Evolutionary conservation across 306 rosid genomes (phyloP), one percentile per base, ranked within the genome.

Genomic region (Castanea mollissima): DNA sequence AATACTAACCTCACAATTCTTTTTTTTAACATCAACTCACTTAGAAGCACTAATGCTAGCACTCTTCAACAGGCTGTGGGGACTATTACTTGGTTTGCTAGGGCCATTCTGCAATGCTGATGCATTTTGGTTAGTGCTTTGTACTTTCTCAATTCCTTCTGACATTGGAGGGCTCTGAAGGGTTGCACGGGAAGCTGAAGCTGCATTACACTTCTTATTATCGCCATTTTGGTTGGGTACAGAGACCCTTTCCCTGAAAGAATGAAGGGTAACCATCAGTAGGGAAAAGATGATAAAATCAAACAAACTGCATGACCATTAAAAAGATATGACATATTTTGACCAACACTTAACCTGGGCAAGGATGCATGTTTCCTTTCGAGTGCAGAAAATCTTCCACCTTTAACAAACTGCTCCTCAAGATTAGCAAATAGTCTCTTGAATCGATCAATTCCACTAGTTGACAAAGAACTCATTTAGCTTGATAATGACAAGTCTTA

Each of bases 361-460:
- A 90, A 74, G 56, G 94, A 88, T 79, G 92, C 85, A 73, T 87
- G 84, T 81, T 86, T 90, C 84, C 94, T 84, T 27, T 81, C 84
- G 13, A 79, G 81, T 60, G 86, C 82, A 60, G 82, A 59, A 84
- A 85, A 71, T 76, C 89, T 83, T 78, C 70, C 91, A 14, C 79
- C 87, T 77, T 54, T 81, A 55, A 81, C 55, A 63, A 38, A 35
- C 38, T 84, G 76, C 80, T 87, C 94, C 88, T 88, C 94, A 5
- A 88, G 89, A 83, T 80, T 76, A 75, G 86, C 92, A 80, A 90
- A 90, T 55, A 85, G 90, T 62, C 76, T 71, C 89, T 84, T 88
- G 84, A 88, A 88, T 55, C 74, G 87, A 81, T 90, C 94, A 32
- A 90, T 69, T 69, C 94, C 94, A 73, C 94, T 90, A 84, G n/a